Base-by-base conservation (phyloP, 352 stramenopile genomes). In the Phytophthora niederhauseri region DNA sequence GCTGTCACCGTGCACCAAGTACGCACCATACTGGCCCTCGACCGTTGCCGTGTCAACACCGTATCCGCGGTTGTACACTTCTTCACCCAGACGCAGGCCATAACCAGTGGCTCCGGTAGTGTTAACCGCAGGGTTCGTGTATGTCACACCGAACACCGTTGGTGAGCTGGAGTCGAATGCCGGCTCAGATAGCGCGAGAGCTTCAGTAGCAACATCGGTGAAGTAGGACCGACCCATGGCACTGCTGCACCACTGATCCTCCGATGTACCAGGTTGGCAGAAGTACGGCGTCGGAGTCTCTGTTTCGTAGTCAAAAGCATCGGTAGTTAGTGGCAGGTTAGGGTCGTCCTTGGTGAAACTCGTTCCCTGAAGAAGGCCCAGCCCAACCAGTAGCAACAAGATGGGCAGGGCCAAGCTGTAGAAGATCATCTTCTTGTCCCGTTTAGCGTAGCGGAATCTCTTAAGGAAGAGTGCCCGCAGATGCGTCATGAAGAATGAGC, bases 401-500 rank as follows among this genome's bases (percentile, higher is more conserved):
- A 93, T 63, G 0, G 88, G 86, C 2, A 93, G 58, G 1, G 84
- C 58, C 19, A 79, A 66, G 45, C 80, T 91, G 57, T 90, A 87
- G 38, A 87, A 66, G 6, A 90, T 71, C 61, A 80, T 82, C 58
- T 86, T 87, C 43, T 77, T 77, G 64, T 93, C 85, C 4, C 83
- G 78, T 41, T 84, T 89, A 17, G 82, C 77, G n/a, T 84, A 73
- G 0, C 78, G 74, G 57, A 89, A 87, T 0, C 85, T 79, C 61
- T 94, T 93, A 6, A 82, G 69, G 15, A 92, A 45, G 0, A 93
- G 60, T 1, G 83, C 85, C 2, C 36, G 15, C 4, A 92, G 61
- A 28, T 92, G 85, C 5, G 48, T 61, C 45, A 61, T 46, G 60
- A 87, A 85, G n/a, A 68, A 68, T 3, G 57, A 78, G 6, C 46